Percentiles rank a stretch among this genome's conserved stretches.
Evolutionary conservation across 805 yeast genomes (phyloP).

Genomic region (Yarrowia bubula): DNA sequence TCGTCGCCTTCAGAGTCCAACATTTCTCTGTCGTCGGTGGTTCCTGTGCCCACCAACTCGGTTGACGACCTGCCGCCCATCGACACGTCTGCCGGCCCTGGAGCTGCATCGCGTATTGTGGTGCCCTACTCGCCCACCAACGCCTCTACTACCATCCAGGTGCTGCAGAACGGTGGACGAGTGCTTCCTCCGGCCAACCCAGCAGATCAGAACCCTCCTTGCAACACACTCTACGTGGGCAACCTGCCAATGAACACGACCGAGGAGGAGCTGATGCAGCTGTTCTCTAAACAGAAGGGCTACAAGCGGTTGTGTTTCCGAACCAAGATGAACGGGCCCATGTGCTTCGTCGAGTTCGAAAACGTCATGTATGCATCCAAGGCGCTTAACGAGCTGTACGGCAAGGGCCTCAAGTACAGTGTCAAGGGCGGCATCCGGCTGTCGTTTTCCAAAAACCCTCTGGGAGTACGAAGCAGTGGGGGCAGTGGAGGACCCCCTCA

Average conservation of each 20-base stretch:
- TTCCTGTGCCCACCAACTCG: conserved; percentile 19
- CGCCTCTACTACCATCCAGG: conserved; percentile 39
- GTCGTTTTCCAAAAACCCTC: conserved; percentile 92
- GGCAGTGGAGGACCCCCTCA: conserved; percentile 9
- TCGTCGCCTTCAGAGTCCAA: conserved; percentile 17
- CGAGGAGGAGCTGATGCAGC: conserved; percentile 82
- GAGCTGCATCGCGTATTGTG: conserved; percentile 32
- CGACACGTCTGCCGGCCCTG: conserved; percentile 25
- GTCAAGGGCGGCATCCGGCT: conserved; percentile 93
- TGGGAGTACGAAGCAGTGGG: conserved; percentile 79
- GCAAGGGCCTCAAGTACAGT: conserved; percentile 82
- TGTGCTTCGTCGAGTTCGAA: conserved; percentile 99
- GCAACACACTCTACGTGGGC: conserved; percentile 95
- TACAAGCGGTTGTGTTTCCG: conserved; percentile 90
- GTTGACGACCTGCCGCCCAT: conserved; percentile 22
- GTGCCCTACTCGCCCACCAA: conserved; percentile 38
- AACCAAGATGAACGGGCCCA: conserved; percentile 85
- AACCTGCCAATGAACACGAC: conserved; percentile 96
- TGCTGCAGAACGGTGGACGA: conserved; percentile 43
- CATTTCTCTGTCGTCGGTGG: conserved; percentile 9
- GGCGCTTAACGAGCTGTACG: conserved; percentile 91
- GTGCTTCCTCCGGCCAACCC: conserved; percentile 72
- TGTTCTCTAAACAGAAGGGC: conserved; percentile 87
- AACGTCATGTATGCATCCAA: conserved; percentile 91
- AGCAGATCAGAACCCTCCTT: conserved; percentile 98